Conservation (phyloP, 2,329 filamentous ascomycete species). For the Cordyceps javanica region DNA sequence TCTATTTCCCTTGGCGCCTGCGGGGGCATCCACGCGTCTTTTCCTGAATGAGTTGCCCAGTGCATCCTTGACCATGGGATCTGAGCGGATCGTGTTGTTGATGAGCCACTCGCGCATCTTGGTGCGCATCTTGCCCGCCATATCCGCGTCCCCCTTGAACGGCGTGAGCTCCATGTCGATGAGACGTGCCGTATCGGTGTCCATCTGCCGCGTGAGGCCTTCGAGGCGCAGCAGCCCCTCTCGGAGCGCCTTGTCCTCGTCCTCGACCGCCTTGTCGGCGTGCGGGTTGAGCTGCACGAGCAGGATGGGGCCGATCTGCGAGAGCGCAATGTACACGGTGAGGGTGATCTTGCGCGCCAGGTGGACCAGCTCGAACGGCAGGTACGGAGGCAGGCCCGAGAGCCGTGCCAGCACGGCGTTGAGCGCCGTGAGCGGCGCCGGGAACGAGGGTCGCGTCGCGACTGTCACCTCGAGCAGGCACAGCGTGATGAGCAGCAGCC, state of each 20-base stretch:
- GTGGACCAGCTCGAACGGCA: slow-evolving; percentile 79
- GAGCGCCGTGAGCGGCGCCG: slow-evolving; percentile 37
- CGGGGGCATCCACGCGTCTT: slow-evolving; percentile 55
- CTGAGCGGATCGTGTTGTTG: slow-evolving; percentile 73
- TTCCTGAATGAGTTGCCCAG: slow-evolving; percentile 61
- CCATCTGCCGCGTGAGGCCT: slow-evolving; percentile 49
- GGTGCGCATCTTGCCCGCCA: slow-evolving; percentile 51
- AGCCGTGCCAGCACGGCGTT: slow-evolving; percentile 38
- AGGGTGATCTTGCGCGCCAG: slow-evolving; percentile 71
- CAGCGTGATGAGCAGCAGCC: slow-evolving; percentile 49
- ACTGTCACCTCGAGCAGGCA: slow-evolving; percentile 52
- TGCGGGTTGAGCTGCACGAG: slow-evolving; percentile 23
- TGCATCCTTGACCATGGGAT: slow-evolving; percentile 77
- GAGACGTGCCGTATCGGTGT: slow-evolving; percentile 63
- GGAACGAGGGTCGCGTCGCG: slow-evolving; percentile 49
- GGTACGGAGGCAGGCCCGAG: slow-evolving; percentile 50
- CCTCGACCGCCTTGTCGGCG: slow-evolving; percentile 19
- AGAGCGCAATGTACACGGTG: slow-evolving; percentile 76
- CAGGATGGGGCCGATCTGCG: slow-evolving; percentile 69
- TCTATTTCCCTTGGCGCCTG: slow-evolving; percentile 50
- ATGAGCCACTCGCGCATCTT: slow-evolving; percentile 83
- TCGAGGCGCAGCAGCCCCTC: slow-evolving; percentile 65
- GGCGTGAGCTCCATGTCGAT: slow-evolving; percentile 76
- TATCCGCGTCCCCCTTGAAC: slow-evolving; percentile 65
- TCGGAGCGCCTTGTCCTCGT: slow-evolving; percentile 42